Conservation (phyloP, 2,329 filamentous ascomycete genomes). For the Zasmidium citrigriseum region DNA sequence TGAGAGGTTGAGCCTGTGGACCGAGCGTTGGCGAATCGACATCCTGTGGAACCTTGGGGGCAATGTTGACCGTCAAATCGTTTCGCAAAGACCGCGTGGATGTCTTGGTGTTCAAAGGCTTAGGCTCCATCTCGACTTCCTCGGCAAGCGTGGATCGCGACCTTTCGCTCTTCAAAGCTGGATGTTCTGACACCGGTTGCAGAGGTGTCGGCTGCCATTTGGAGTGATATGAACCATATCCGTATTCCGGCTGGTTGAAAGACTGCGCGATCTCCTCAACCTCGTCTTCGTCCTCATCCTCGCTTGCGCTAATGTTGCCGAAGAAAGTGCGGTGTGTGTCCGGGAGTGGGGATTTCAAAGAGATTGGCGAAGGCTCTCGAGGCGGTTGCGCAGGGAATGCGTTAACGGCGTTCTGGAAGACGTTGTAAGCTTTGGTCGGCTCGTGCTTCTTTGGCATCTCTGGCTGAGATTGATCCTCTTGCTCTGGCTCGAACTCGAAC, state of each 20-base stretch:
- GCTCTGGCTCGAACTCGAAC: slow-evolving; percentile 25
- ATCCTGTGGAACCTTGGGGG: slow-evolving; percentile 14
- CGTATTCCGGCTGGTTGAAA: slow-evolving; percentile 26
- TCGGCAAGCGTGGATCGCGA: slow-evolving; percentile 29
- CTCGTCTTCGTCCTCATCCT: slow-evolving; percentile 42
- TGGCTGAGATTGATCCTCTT: slow-evolving; percentile 25
- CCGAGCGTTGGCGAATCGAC: slow-evolving; percentile 79
- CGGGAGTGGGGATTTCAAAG: slow-evolving; percentile 21
- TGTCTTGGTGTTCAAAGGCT: slow-evolving; percentile 11
- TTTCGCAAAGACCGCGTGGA: slow-evolving; percentile 21
- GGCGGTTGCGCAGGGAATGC: slow-evolving; percentile 35
- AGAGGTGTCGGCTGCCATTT: slow-evolving; percentile 35
- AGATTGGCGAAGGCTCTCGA: slow-evolving; percentile 13
- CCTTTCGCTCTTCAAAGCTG: slow-evolving; percentile 30
- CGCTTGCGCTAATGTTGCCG: slow-evolving; percentile 40
- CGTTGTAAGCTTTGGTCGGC: slow-evolving; percentile 41
- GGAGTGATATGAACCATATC: slow-evolving; percentile 24
- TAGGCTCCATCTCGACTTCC: slow-evolving; percentile 28
- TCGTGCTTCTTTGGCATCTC: slow-evolving; percentile 34
- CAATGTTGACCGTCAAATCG: slow-evolving; percentile 12
- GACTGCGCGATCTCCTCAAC: slow-evolving; percentile 20
- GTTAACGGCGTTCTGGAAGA: slow-evolving; percentile 48
- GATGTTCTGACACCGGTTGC: slow-evolving; percentile 38
- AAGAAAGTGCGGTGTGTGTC: slow-evolving; percentile 42
- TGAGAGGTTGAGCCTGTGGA: slow-evolving; percentile 53